A percentile compares a stretch with the other conserved stretches of the same genome.
Conservation (phyloP, 2,329 filamentous ascomycete genomes). For the Colletotrichum euphorbiae region DNA sequence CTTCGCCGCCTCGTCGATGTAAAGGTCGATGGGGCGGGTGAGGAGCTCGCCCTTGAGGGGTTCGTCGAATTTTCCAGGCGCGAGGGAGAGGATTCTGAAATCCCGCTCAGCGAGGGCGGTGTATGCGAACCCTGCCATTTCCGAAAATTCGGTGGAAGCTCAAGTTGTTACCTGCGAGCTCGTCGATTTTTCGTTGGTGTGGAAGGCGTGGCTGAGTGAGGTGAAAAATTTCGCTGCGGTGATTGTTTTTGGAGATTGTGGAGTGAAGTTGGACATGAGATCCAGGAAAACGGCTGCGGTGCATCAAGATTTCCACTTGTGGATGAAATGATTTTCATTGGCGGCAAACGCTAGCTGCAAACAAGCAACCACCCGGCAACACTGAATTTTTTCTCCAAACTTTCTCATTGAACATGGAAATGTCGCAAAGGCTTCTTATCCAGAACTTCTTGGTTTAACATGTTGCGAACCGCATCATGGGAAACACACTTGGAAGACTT, state of each 20-base stretch:
- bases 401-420: too few species aligned
- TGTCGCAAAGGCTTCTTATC: too few species aligned
- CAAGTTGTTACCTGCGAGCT: background rate
- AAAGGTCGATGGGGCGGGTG: constrained; percentile 22
- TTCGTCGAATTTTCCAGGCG: constrained; percentile 18
- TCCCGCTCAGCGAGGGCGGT: constrained; percentile 31
- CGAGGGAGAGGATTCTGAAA: constrained; percentile 30
- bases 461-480: too few species aligned
- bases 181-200: background rate
- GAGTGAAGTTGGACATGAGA: constrained; percentile 35
- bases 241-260: constrained; percentile 29
- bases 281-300: constrained; percentile 18
- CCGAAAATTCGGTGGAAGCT: background rate
- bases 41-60: constrained; percentile 27
- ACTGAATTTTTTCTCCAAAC: too few species aligned
- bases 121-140: constrained; percentile 23
- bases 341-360: background rate
- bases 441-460: too few species aligned
- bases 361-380: constrained; percentile 7
- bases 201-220: background rate
- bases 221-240: constrained; percentile 17
- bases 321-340: constrained; percentile 19
- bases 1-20: constrained; percentile 33
- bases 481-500: too few species aligned
- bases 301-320: constrained; percentile 33